These are phyloP conservation scores for Sporothrix luriei DNA, from an alignment of 2,329 filamentous ascomycete species.

Conservation along the genomic window DNA sequence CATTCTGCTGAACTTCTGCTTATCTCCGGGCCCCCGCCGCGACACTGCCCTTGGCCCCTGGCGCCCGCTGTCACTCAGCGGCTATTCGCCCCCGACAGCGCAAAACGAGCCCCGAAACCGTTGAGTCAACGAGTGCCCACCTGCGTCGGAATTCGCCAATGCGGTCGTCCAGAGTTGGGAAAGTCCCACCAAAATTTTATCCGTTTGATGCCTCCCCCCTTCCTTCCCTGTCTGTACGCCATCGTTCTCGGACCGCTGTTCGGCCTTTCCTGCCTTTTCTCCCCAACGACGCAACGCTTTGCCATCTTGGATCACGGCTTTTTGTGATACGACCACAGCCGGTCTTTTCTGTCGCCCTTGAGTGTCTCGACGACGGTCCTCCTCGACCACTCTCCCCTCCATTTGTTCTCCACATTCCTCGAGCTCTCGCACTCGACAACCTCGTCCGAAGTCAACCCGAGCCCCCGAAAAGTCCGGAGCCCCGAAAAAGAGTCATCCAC, in stretches of 20 bases:
- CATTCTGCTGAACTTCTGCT: background rate
- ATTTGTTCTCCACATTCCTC: background rate
- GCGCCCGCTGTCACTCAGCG: background rate
- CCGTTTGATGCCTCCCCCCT: conserved; percentile 13
- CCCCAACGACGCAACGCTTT: conserved; percentile 1
- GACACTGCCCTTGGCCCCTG: background rate
- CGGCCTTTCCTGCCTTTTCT: conserved; percentile 8
- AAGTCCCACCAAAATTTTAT: conserved; percentile 25
- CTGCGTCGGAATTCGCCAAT: conserved; percentile 12
- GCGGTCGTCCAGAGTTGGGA: background rate
- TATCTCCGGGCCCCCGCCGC: conserved; percentile 29
- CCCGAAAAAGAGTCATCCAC: conserved; percentile 13
- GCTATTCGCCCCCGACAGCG: conserved; percentile 3
- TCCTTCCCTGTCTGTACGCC: conserved; percentile 17
- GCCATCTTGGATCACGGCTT: background rate
- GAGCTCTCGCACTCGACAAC: background rate
- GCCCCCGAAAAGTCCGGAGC: conserved; percentile 19
- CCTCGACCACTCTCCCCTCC: conserved; percentile 18
- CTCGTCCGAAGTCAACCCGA: conserved; percentile 18
- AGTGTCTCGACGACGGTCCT: background rate
- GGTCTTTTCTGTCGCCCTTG: background rate
- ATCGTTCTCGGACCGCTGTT: conserved; percentile 21
- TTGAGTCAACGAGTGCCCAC: conserved; percentile 19
- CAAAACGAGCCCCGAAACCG: background rate
- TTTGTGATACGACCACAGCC: background rate